Percentiles rank a stretch among this genome's conserved stretches.
These are phyloP conservation scores for Rhizomucor miehei DNA, from an alignment of 371 early-diverging fungal genomes.

Conservation along the genomic window DNA sequence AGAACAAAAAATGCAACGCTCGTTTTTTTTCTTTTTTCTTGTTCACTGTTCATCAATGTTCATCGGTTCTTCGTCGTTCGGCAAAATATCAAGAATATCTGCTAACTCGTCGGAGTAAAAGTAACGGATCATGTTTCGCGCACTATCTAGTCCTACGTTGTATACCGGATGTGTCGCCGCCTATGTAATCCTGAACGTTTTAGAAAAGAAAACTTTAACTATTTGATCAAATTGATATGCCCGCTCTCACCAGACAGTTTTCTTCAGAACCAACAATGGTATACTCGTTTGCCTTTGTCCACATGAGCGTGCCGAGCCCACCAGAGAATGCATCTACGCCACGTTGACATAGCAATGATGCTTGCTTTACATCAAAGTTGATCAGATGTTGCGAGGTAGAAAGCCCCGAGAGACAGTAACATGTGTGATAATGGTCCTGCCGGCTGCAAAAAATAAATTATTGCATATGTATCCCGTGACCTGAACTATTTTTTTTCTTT, in stretches of 20 bases:
- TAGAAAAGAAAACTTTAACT: too few species aligned
- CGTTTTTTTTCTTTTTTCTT: too few species aligned
- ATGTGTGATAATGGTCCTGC: constrained; percentile 93
- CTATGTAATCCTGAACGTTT: constrained; percentile 16
- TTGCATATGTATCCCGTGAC: neutral
- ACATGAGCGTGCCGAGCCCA: constrained; percentile 35
- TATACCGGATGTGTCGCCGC: constrained; percentile 63
- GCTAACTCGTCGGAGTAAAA: constrained; percentile 35
- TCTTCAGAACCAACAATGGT: constrained; percentile 49
- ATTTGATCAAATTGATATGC: too few species aligned
- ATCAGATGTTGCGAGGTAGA: constrained; percentile 62
- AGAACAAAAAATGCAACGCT: too few species aligned
- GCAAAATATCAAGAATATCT: constrained; percentile 19
- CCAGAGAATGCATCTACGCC: constrained; percentile 28
- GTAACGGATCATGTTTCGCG: constrained; percentile 40
- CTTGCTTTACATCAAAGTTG: constrained; percentile 20
- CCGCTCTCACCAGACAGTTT: constrained; percentile 56
- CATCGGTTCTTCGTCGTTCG: constrained; percentile 29
- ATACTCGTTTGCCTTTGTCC: constrained; percentile 34
- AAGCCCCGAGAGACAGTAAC: constrained; percentile 89
- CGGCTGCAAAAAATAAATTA: constrained; percentile 34
- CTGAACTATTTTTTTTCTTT: neutral
- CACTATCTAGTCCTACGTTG: constrained; percentile 42
- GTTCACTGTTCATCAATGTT: too few species aligned
- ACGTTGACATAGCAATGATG: constrained; percentile 16